Evolutionary conservation across 768 basidiomycete species (phyloP), one percentile per base, ranked within the genome.

Genomic region (Psilocybe subaeruginosa): DNA sequence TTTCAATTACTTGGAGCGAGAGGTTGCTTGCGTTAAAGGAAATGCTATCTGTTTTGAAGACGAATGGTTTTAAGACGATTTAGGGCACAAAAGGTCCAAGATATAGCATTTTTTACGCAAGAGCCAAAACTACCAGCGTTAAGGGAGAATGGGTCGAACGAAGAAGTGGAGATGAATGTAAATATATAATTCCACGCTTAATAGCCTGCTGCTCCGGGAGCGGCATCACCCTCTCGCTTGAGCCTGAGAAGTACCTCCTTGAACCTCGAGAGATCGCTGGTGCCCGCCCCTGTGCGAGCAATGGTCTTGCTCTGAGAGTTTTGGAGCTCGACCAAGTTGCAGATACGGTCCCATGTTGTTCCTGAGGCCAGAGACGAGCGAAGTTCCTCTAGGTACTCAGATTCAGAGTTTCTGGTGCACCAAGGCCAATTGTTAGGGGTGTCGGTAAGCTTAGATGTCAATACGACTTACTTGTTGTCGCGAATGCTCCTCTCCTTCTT

Each of bases 241-340:
- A 99, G 76, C 62, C 92, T 83, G 69, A 99, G 76, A 56, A 99
- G 77, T 48, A 99, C 91, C 72, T 99, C 97, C 77, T 95, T 97
- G 82, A 92, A 93, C 61, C 97, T 82, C 47, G 87, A 77, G 39
- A 99, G 80, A 70, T 99, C 97, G 2, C 92, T 95, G 39, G 95
- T 95, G 5, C 91, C 91, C 9, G 92, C 78, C 12, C 93, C 93
- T 33, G 91, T 85, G 48, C 95, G 86, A 16, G 95, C 89, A 67
- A 94, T 82, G 3, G 95, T 98, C 81, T 99, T 99, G 81, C 93
- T 95, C 76, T 99, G 95, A 57, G 95, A 97, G 73, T 99, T 98
- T 74, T 97, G 87, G 39, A 99, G 82, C 66, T 96, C 93, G 63
- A 97, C 76, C 54, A 88, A 76, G 29, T 88, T 87, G 71, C 89